Evolutionary conservation across 1,284 basidiomycete genomes (phyloP).

Genomic region (Boletus sp.): DNA sequence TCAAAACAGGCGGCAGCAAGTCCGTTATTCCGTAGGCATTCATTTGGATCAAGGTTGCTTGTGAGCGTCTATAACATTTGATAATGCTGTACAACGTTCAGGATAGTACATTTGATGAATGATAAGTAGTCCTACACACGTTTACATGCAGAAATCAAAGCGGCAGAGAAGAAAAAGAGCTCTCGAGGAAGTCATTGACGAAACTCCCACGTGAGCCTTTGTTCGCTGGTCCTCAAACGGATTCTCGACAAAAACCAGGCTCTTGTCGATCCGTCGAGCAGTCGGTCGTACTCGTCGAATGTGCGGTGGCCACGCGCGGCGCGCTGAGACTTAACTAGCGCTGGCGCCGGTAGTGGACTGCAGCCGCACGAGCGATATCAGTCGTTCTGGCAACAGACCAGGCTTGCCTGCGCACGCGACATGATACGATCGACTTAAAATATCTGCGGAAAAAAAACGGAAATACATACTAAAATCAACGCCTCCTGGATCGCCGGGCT

Average conservation of each 20-base stretch:
- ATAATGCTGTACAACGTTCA: slow-evolving; percentile 1
- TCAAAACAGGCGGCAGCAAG: too few relatives aligned
- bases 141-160: too few relatives aligned
- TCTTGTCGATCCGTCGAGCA: slow-evolving; percentile 13
- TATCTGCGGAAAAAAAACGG: accelerated
- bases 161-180: too few relatives aligned
- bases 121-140: background rate
- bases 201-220: too few relatives aligned
- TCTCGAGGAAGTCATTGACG: background rate
- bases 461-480: slow-evolving; percentile 30
- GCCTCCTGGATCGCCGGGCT: slow-evolving; percentile 9
- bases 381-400: slow-evolving; percentile 70
- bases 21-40: too few relatives aligned
- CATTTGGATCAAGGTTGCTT: too few relatives aligned
- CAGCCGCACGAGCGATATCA: slow-evolving; percentile 58
- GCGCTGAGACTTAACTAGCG: background rate
- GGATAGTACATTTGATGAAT: background rate
- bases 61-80: background rate
- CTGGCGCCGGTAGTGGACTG: slow-evolving; percentile 17
- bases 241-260: slow-evolving; percentile 27
- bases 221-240: slow-evolving; percentile 24
- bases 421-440: background rate
- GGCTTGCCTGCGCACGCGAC: slow-evolving; percentile 41
- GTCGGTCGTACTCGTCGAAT: slow-evolving; percentile 15
- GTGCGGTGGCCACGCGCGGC: slow-evolving; percentile 7